Conservation (phyloP, 257 asterid species). For the Ehretia macrophylla region DNA sequence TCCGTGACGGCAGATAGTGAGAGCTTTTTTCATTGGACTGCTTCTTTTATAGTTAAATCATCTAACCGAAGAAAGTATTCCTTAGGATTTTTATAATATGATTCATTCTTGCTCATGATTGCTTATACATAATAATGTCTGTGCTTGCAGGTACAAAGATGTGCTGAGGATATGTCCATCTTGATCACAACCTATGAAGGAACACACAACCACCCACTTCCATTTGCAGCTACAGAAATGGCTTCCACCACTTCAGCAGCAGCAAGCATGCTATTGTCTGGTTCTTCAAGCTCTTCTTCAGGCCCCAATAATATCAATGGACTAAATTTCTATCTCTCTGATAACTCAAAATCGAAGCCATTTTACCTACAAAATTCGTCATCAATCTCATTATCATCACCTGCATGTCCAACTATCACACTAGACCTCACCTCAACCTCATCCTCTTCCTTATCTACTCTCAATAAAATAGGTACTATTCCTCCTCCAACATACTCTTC, state of each 20-base stretch:
- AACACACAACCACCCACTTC: slow-evolving; percentile 87
- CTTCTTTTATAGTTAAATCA: too few species aligned
- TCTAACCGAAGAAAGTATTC: too few species aligned
- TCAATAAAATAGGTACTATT: too few species aligned
- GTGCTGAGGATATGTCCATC: slow-evolving; percentile 75
- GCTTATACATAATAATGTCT: too few species aligned
- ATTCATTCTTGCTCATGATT: too few species aligned
- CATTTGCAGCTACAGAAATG: slow-evolving; percentile 80
- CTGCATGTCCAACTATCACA: slow-evolving; percentile 62
- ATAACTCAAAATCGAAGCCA: slow-evolving; percentile 55
- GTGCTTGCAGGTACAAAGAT: slow-evolving; percentile 65
- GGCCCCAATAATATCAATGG: slow-evolving; percentile 20
- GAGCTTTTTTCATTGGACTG: too few species aligned
- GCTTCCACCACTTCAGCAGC: slow-evolving; percentile 98
- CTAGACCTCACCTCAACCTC: slow-evolving; percentile 73
- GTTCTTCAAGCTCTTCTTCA: slow-evolving; percentile 54
- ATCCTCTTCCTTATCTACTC: slow-evolving; percentile 1
- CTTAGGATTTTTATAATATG: too few species aligned
- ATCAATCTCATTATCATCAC: too few species aligned
- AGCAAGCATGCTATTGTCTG: slow-evolving; percentile 74
- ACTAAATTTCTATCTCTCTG: slow-evolving; percentile 56
- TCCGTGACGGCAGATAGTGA: too few species aligned
- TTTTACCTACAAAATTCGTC: not conserved
- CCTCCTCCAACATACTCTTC: too few species aligned
- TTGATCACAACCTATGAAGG: slow-evolving; percentile 89